Evolutionary conservation across 2,329 filamentous ascomycete species (phyloP), one percentile per base, ranked within the genome.

Genomic region (Neofusicoccum parvum): DNA sequence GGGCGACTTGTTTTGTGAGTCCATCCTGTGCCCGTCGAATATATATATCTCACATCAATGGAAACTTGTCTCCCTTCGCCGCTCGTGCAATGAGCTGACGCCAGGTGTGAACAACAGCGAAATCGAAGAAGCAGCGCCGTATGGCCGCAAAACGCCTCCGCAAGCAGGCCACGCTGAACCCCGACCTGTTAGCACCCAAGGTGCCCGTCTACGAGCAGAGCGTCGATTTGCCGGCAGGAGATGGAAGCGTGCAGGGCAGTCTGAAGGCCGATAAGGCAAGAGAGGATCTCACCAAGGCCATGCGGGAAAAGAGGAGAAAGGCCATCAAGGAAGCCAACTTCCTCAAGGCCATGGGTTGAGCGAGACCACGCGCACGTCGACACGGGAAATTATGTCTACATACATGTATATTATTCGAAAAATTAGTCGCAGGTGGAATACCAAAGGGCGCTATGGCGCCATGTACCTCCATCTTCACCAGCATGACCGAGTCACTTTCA

Each of bases 241-340:
- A 83, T 69, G 85, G 84, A 37, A 81, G 80, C 36, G 60, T 81
- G 17, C 74, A 79, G 64, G 83, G 78, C 2, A 80, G 81, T 0
- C 71, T 82, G 51, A 73, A 81, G 67, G 84, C 83, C 1, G 75
- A 75, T 39, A 72, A 74, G 36, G 82, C 86, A 74, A 83, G 90
- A 74, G 82, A 85, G 68, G 87, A 88, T 71, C 80, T 94, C 72
- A 90, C 84, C 69, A 86, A 83, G 79, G 88, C 88, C 39, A 88
- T 93, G 90, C 86, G 91, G 73, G 86, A 86, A 76, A 90, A 92
- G 81, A 84, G 91, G 75, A 87, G 89, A 79, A 86, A 86, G 67
- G 86, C 85, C 79, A 95, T 95, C 74, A 94, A 94, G 87, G 92
- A 95, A 83, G 80, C 80, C 75, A 95, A 95, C 81, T 95, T 93